Base-by-base conservation (phyloP, 805 yeast species). In the Monosporozyma siamensis region DNA sequence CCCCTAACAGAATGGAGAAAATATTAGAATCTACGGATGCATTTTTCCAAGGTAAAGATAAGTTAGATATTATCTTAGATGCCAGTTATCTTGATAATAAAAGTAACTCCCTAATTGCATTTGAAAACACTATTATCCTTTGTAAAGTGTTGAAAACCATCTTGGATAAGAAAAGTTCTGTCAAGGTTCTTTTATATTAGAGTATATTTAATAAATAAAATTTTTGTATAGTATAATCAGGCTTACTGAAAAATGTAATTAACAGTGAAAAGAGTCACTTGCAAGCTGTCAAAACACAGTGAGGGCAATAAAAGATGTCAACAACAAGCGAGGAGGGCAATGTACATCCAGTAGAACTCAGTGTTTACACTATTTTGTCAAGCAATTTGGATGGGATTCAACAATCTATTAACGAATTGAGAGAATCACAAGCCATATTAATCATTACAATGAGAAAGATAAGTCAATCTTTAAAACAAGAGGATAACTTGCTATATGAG, bases 11-110 rank as follows among this genome's bases (percentile, higher is more conserved):
- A 46, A 44, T 62, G 49, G 48, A 50, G 24, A 60, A 58, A 30
- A 48, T 62, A 9, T 20, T 59, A 3, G 58, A 59, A 24, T 9
- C 44, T 6, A 49, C 54, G 18, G 60, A 56, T 15, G 37, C 50
- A 9, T 52, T 61, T 23, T 56, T 56, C 35, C 52, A 56, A 43
- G 66, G 65, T 36, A 62, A 62, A 36, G 65, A 61, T 18, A 62
- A 62, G 40, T 35, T 62, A 39, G 66, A 62, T 44, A 55, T 62
- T 22, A 49, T 61, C 31, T 31, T 62, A 25, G 66, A 62, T 48
- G 64, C 65, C 7, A 55, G 59, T 31, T 61, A 56, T 38, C 38
- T 62, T 40, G 65, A 61, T 39, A 51, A 55, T 1, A 61, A 61
- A 42, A 51, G 50, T 10, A 53, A 61, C 24, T 52, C 61, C 2